phyloP scores from a whole-genome alignment of 306 rosid species.

The Cicer judaicum region DNA sequence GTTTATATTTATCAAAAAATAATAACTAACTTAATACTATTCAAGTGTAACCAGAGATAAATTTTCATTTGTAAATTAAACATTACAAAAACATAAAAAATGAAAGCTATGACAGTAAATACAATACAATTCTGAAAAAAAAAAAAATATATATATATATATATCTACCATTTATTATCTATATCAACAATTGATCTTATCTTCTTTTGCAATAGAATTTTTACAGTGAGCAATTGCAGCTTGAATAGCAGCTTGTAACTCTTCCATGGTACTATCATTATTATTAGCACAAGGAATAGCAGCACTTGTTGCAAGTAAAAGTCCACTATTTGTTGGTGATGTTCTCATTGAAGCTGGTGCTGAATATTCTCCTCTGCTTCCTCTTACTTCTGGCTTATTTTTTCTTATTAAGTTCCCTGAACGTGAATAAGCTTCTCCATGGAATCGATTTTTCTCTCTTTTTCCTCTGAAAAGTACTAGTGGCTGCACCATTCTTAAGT shows the following conservation, averaged over 20 bases:
- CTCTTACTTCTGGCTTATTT: slow-evolving; percentile 58
- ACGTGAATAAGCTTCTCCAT: slow-evolving; percentile 64
- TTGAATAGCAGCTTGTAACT: slow-evolving; percentile 96
- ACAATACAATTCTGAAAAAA: slow-evolving; percentile 12
- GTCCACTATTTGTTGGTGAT: slow-evolving; percentile 90
- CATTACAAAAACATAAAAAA: slow-evolving; percentile 36
- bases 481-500: slow-evolving; percentile 65
- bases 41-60: neutral
- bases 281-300: slow-evolving; percentile 64
- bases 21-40: too few relatives aligned
- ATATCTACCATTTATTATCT: too few relatives aligned
- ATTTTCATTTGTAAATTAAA: slow-evolving; percentile 1
- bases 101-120: slow-evolving; percentile 34
- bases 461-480: slow-evolving; percentile 59
- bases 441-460: slow-evolving; percentile 58
- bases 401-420: slow-evolving; percentile 68
- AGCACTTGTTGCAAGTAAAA: slow-evolving; percentile 58
- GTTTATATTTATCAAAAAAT: too few relatives aligned
- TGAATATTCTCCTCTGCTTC: slow-evolving; percentile 76
- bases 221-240: slow-evolving; percentile 99
- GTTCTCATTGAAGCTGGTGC: slow-evolving; percentile 98
- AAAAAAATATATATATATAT: neutral
- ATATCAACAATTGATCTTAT: slow-evolving; percentile 46
- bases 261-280: slow-evolving; percentile 93
- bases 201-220: slow-evolving; percentile 77